Base-by-base conservation (phyloP, 768 basidiomycete species). In the Suillus decipiens region DNA sequence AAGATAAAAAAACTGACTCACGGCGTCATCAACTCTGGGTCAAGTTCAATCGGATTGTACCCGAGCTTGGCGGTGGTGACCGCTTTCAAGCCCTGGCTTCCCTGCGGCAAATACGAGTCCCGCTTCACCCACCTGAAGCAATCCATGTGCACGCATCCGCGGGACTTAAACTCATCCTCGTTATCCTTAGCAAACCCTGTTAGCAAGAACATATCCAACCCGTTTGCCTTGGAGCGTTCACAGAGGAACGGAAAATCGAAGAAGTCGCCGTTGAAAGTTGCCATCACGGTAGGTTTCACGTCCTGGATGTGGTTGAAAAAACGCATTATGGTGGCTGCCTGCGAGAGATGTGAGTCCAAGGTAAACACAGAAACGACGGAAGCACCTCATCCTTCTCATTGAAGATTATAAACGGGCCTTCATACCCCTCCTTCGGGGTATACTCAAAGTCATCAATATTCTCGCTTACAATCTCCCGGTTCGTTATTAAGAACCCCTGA, bases 111-210 rank as follows among this genome's bases (percentile, higher is more conserved):
- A 73, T 99, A 99, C 9, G 96, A 99, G 78, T 99, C 97, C 47
- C 97, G 89, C 76, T 99, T 99, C 58, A 99, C 97, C 97, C 97
- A 99, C 69, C 96, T 88, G 83, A 98, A 99, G 73, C 95, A 96
- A 71, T 99, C 97, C 97, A 99, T 97, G 73, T 99, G 97, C 24
- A 89, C 93, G 70, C 96, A 98, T 22, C 83, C 86, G 11, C 93
- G 83, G 69, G 90, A 90, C 79, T 99, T 99, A 82, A 88, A 99
- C 75, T 99, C 97, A 54, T 95, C 92, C 74, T 99, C 97, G 0
- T 84, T 80, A 72, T 99, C 97, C 65, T 88, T 93, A 9, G 87
- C 82, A 71, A 99, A 99, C 0, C 97, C 97, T 0, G 85, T 98
- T 79, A 99, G 96, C 33, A 90, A 78, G 73, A 92, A 96, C 95